phyloP scores from a whole-genome alignment of 257 asterid genomes.

The Ilex aquifolium region DNA sequence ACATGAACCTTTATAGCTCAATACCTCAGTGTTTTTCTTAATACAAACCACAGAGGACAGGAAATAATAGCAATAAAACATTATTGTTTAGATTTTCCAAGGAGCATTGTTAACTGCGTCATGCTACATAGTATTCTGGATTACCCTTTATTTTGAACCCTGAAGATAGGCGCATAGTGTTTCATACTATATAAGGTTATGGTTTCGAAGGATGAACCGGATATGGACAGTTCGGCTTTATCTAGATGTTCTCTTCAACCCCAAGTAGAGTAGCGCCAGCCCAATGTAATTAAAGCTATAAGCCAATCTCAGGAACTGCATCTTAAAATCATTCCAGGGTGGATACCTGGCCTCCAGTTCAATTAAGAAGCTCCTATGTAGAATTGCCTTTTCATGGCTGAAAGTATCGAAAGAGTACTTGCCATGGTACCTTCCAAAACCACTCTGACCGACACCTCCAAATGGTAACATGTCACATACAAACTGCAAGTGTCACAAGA shows the following conservation, averaged over 20 bases:
- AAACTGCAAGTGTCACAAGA: constrained; percentile 36
- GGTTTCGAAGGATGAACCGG: too few relatives aligned
- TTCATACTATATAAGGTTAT: too few relatives aligned
- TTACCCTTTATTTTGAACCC: too few relatives aligned
- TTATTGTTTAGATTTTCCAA: too few relatives aligned
- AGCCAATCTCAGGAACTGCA: constrained; percentile 67
- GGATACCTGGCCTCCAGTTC: constrained; percentile 86
- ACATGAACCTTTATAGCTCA: too few relatives aligned
- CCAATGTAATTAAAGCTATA: constrained; percentile 49
- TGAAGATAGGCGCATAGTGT: too few relatives aligned
- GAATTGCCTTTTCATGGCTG: constrained; percentile 86
- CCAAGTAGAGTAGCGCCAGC: constrained; percentile 47
- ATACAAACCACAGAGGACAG: too few relatives aligned
- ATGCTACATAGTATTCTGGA: too few relatives aligned
- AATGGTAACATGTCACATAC: constrained; percentile 68
- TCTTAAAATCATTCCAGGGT: constrained; percentile 85
- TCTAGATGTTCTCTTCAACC: constrained; percentile 25
- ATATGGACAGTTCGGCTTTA: too few relatives aligned
- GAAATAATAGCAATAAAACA: too few relatives aligned
- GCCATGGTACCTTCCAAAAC: constrained; percentile 84
- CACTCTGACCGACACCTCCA: constrained; percentile 90
- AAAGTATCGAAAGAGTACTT: constrained; percentile 82
- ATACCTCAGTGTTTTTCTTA: too few relatives aligned
- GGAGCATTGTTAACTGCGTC: too few relatives aligned
- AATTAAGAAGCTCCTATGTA: constrained; percentile 48